Percentiles rank a stretch among this genome's conserved stretches.
Conservation (phyloP, 495 filamentous ascomycete genomes). For the Xylaria flabelliformis region DNA sequence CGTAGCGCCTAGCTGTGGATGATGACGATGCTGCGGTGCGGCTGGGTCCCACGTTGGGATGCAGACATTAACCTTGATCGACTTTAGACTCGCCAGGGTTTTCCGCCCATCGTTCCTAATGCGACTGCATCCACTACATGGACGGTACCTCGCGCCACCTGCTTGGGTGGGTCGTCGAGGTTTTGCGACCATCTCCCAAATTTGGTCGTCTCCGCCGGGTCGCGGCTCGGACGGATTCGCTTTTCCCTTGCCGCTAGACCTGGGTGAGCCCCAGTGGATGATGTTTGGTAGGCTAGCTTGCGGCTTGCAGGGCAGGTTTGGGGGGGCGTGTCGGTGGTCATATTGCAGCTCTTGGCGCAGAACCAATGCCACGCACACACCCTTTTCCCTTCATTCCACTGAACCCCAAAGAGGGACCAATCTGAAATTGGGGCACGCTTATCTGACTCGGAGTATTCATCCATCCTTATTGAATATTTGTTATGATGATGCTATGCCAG, state of each 20-base stretch:
- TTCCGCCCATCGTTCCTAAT: constrained; percentile 29
- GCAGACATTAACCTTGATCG: constrained; percentile 27
- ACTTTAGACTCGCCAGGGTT: constrained; percentile 20
- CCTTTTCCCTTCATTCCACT: constrained; percentile 25
- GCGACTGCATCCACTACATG: constrained; percentile 25
- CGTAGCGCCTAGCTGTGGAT: constrained; percentile 24
- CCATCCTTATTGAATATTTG: constrained; percentile 30
- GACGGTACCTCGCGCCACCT: constrained; percentile 37
- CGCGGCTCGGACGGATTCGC: constrained; percentile 47
- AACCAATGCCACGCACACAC: constrained; percentile 27
- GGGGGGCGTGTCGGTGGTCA: constrained; percentile 38
- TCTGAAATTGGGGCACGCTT: constrained; percentile 39
- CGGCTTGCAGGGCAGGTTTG: constrained; percentile 36
- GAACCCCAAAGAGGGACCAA: constrained; percentile 31
- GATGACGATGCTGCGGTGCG: constrained; percentile 26
- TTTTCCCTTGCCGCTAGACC: constrained; percentile 42
- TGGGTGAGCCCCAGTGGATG: constrained; percentile 39
- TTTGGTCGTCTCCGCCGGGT: constrained; percentile 45
- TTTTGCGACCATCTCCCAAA: constrained; percentile 42
- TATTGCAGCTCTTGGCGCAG: constrained; percentile 40
- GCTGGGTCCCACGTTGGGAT: constrained; percentile 30
- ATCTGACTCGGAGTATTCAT: constrained; percentile 44
- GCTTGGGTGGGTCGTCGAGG: constrained; percentile 32
- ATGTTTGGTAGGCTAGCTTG: constrained; percentile 39
- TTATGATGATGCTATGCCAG: constrained; percentile 22